These are phyloP conservation scores for Acrodontium crateriforme DNA, from an alignment of 2,329 filamentous ascomycete genomes.

Conservation along the genomic window DNA sequence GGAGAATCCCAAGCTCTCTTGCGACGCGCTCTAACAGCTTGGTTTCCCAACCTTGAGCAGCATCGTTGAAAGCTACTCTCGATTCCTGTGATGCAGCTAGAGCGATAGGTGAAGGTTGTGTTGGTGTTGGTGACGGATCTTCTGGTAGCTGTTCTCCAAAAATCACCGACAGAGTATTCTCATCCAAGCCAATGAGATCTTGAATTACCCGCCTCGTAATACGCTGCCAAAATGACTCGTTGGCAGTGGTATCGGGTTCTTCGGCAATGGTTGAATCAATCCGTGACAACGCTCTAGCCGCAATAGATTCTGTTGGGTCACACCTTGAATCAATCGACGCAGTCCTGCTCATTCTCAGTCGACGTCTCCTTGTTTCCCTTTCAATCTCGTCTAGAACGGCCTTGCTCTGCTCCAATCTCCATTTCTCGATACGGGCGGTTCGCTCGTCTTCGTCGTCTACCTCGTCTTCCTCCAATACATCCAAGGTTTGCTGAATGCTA, in stretches of 20 bases:
- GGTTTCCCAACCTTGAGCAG: constrained; percentile 50
- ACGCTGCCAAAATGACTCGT: constrained; percentile 60
- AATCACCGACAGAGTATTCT: constrained; percentile 68
- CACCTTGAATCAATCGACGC: constrained; percentile 23
- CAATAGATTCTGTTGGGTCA: too few relatives aligned
- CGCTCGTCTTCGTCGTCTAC: constrained; percentile 54
- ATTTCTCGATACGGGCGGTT: constrained; percentile 73
- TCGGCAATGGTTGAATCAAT: background rate
- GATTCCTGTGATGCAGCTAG: constrained; percentile 17
- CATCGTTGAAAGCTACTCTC: constrained; percentile 22
- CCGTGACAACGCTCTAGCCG: background rate
- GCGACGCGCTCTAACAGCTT: constrained; percentile 73
- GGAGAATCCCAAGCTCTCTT: constrained; percentile 68
- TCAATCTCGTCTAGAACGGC: constrained; percentile 80
- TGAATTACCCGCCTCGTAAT: constrained; percentile 77
- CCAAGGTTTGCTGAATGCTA: constrained; percentile 43
- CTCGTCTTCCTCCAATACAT: constrained; percentile 42
- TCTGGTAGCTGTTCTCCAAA: constrained; percentile 64
- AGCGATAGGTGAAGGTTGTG: constrained; percentile 19
- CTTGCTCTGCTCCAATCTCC: constrained; percentile 81
- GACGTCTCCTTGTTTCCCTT: constrained; percentile 53
- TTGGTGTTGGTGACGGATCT: constrained; percentile 19
- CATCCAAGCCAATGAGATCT: constrained; percentile 83
- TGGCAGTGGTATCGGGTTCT: constrained; percentile 14
- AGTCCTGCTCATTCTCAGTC: constrained; percentile 49